Evolutionary conservation across 768 basidiomycete species (phyloP), one percentile per base, ranked within the genome.

Genomic region (Sarcodon sp.): DNA sequence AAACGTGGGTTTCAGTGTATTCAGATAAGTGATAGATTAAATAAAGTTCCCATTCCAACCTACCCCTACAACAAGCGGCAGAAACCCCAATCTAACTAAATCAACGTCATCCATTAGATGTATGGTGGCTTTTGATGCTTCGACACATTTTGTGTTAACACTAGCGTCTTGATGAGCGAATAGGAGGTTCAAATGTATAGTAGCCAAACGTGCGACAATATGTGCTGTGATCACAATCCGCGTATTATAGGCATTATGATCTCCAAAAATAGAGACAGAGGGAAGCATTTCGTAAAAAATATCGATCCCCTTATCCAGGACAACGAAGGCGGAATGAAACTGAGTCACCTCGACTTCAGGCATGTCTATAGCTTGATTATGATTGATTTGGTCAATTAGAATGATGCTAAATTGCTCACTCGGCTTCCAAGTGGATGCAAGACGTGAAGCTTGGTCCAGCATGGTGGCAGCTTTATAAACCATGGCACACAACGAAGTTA

Each of bases 381-480:
- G 4, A 27, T 27, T 27, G 21, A 27, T 27, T 27, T 27, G 21
- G 21, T 27, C 21, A 27, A 27, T 4, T 27, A 16, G 13, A n/a
- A 36, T 3, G 8, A 33, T 27, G 10, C n/a, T 18, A 33, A 15
- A 21, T 15, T 35, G 43, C 58, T 51, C 51, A 65, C 64, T 54
- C 21, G 59, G 58, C 35, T 56, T 53, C 57, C 64, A 64, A 21
- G 64, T 61, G 27, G 61, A 72, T 6, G 71, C 69, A 13, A 84
- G 61, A 44, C 73, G 71, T 7, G 73, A 66, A 7, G 80, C 74
- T 18, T 72, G 68, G 54, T 80, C 79, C 48, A 80, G 75, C 37
- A 83, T 61, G 18, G 79, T 69, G 6, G 73, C 68, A 1, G 79
- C 77, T 53, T 81, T 80, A 48, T 68, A 69, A 43, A 67, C 63